A percentile compares a stretch with the other conserved stretches of the same genome.
phyloP scores from a whole-genome alignment of 306 rosid genomes.

The Trifolium pratense region DNA sequence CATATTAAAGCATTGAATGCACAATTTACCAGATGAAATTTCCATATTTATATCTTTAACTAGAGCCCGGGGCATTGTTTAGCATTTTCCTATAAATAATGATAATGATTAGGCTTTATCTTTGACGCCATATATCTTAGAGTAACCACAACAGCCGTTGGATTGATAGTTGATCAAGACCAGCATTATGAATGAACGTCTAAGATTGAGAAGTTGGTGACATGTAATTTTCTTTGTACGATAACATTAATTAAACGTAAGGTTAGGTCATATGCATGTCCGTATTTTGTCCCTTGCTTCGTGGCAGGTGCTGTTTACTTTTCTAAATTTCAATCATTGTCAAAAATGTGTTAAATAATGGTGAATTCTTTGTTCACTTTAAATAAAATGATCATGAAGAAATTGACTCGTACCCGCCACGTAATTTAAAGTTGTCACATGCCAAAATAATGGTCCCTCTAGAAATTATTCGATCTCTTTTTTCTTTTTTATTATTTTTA shows the following conservation, averaged over 20 bases:
- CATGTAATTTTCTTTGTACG: constrained; percentile 38
- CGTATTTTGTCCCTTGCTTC: constrained; percentile 1
- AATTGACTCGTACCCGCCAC: too few species aligned
- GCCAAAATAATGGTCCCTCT: too few species aligned
- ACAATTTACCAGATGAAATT: too few species aligned
- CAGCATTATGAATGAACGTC: constrained; percentile 10
- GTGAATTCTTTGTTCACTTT: too few species aligned
- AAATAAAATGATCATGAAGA: not conserved
- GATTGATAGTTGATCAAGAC: constrained; percentile 2
- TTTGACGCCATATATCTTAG: constrained; percentile 5
- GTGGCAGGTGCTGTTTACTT: not conserved
- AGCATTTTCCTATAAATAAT: too few species aligned
- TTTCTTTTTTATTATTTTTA: too few species aligned
- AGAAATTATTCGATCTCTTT: too few species aligned
- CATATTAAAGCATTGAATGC: too few species aligned
- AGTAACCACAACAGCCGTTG: not conserved
- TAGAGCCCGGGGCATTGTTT: too few species aligned
- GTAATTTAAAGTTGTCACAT: too few species aligned
- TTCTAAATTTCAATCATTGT: not conserved
- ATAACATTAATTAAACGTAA: constrained; percentile 40
- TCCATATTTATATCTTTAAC: too few species aligned
- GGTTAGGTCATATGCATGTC: constrained; percentile 26
- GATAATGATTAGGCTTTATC: not conserved
- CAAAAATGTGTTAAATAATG: not conserved
- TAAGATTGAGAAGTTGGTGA: constrained; percentile 30